Evolutionary conservation across 129 eudicot species (phyloP), one percentile per base, ranked within the genome.

Genomic region (Escallonia herrerae): DNA sequence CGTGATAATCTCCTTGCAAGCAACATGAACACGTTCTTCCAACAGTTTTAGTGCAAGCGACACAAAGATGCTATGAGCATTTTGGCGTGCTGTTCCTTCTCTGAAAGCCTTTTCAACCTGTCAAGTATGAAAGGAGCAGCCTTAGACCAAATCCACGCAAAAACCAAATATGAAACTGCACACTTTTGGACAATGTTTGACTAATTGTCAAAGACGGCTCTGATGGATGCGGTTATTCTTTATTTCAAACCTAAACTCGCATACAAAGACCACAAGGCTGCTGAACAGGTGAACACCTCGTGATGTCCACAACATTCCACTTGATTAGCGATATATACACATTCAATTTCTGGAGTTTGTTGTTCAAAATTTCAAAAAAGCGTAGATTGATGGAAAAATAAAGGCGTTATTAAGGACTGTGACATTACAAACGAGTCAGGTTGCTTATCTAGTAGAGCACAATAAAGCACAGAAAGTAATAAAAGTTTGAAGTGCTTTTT

Each of bases 41-140:
- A 93, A 70, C 74, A 93, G 77, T 74, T 93, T 88, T 53, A 93
- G 62, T 43, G 95, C 91, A 67, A 93, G 95, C 64, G 91, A 88
- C 56, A 93, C 98, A 77, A 93, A 93, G 45, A 88, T 88, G 84
- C 91, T 93, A 80, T 88, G 98, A 11, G 98, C 96, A 84, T 93
- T 93, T 83, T 93, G 98, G 53, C 98, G 95, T 11, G 96, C 89
- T 10, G 99, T 93, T 63, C 99, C 99, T 82, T 93, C 99, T 75
- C 99, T 89, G 60, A 89, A 93, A 63, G 99, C 99, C 76, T 93
- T 93, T 77, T 86, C 96, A 72, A 93, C 99, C 97, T 91, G 89
- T 41, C 60, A 37, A 73, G 14, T 75, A 51, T 43, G 40, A 4
- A 51, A 45, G 45, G n/a, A 14, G 10, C 43, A 71, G 12, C 50